Evolutionary conservation across 1,139 yeast species (phyloP).

Genomic region (Suhomyces guaymorum): DNA sequence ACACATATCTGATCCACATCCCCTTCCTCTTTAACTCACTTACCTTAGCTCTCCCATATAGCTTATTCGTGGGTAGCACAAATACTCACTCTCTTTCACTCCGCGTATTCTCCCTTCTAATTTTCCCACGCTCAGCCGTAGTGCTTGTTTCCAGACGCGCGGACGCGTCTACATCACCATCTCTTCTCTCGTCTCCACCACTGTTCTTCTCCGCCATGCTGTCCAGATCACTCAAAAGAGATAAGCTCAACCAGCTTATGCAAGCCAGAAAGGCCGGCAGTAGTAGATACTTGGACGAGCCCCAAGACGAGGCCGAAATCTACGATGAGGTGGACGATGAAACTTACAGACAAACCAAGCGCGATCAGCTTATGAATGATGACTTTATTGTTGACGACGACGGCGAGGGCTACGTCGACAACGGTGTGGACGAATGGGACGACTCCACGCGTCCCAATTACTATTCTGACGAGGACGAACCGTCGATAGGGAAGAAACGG

Average conservation of each 20-base stretch:
- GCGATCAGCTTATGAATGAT: slow-evolving; percentile 80
- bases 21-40: too few relatives aligned
- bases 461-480: slow-evolving; percentile 55
- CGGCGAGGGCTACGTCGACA: slow-evolving; percentile 88
- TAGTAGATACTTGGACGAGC: slow-evolving; percentile 24
- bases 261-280: slow-evolving; percentile 44
- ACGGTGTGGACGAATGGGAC: slow-evolving; percentile 90
- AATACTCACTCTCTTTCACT: too few relatives aligned
- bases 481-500: slow-evolving; percentile 30
- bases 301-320: slow-evolving; percentile 46
- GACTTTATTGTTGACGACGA: slow-evolving; percentile 94
- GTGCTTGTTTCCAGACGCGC: not conserved
- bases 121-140: not conserved
- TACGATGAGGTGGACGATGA: slow-evolving; percentile 89
- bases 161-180: slow-evolving; percentile 4
- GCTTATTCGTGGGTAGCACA: too few relatives aligned
- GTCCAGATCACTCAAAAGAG: slow-evolving; percentile 33
- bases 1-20: too few relatives aligned
- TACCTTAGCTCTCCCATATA: too few relatives aligned
- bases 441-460: slow-evolving; percentile 50
- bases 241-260: slow-evolving; percentile 41
- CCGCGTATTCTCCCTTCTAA: not conserved
- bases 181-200: not conserved
- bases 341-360: slow-evolving; percentile 71
- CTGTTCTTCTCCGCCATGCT: slow-evolving; percentile 20